Evolutionary conservation across 371 early-diverging fungal species (phyloP), one percentile per base, ranked within the genome.

Genomic region (Conidiobolus incongruus): DNA sequence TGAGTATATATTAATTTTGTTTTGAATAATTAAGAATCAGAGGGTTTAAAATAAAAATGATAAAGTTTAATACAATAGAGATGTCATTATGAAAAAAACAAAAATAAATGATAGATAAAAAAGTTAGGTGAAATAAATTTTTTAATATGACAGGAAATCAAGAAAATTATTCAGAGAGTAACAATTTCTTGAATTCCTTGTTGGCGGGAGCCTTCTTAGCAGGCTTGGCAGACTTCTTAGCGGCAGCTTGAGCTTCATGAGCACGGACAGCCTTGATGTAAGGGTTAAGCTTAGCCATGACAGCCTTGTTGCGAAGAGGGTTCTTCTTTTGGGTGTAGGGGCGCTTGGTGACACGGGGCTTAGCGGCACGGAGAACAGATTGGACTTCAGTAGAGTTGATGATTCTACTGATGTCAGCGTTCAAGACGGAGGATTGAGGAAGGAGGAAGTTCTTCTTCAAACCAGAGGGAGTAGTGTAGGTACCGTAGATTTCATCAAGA

Each of bases 321-420:
- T 94, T 96, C 85, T 90, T 90, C 79, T 88, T 86, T 65, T 82
- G 85, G 55, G 80, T 71, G 76, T 66, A 82, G 32, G 92, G 81
- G 58, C 87, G 79, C 75, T 83, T 81, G 67, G 69, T 65, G 63
- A 60, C 53, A n/a, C n/a, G n/a, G n/a, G n/a, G n/a, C 65, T 72
- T 64, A 40, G 89, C 85, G 52, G 81, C 68, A 52, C 83, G 80
- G 56, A 96, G 72, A 48, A 92, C 86, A 47, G 84, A 71, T 72
- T 98, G 97, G 55, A 99, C 74, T 70, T 97, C 97, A 55, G 81
- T 79, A 56, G 94, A 92, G 77, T 93, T 88, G 71, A 97, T 95
- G 54, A 98, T 63, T 60, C 94, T 85, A 52, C 79, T 68, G 48
- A 99, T 73, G 71, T 96, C 95, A 54, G 94, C 71, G 82, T 89